A percentile compares a stretch with the other conserved stretches of the same genome.
These are phyloP conservation scores for Pseudozyma sp. DNA, from an alignment of 1,284 basidiomycete genomes.

Conservation along the genomic window DNA sequence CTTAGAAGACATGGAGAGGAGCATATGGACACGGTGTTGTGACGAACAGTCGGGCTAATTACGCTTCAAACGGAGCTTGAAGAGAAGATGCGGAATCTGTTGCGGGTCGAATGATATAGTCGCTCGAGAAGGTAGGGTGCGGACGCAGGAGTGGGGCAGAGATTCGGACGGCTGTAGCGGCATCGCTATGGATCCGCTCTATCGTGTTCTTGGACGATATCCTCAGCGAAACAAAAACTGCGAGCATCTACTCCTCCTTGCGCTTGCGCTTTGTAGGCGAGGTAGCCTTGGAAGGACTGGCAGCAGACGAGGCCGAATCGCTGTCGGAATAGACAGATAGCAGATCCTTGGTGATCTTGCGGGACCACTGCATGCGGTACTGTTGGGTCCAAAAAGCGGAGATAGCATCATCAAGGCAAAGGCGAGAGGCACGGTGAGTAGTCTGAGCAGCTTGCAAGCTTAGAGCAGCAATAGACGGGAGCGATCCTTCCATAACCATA, in stretches of 20 bases:
- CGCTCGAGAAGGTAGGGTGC: too few relatives aligned
- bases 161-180: too few relatives aligned
- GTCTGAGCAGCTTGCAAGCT: too few relatives aligned
- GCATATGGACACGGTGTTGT: neutral
- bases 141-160: too few relatives aligned
- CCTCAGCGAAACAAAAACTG: neutral
- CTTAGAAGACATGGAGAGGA: neutral
- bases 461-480: too few relatives aligned
- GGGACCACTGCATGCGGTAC: conserved; percentile 30
- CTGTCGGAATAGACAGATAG: conserved; percentile 14
- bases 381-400: neutral
- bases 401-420: neutral
- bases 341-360: conserved; percentile 30
- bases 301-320: neutral
- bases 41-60: neutral
- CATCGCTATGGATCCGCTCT: conserved; percentile 19
- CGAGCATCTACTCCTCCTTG: conserved; percentile 3
- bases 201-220: neutral
- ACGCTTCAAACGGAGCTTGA: too few relatives aligned
- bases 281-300: neutral
- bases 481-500: neutral
- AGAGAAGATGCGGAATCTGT: too few relatives aligned
- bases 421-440: neutral
- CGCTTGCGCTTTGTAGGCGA: conserved; percentile 27
- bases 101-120: too few relatives aligned